Percentiles rank a stretch among this genome's conserved stretches.
Evolutionary conservation across 2,329 filamentous ascomycete species (phyloP).

Genomic region (Coccinonectria pachysandricola): DNA sequence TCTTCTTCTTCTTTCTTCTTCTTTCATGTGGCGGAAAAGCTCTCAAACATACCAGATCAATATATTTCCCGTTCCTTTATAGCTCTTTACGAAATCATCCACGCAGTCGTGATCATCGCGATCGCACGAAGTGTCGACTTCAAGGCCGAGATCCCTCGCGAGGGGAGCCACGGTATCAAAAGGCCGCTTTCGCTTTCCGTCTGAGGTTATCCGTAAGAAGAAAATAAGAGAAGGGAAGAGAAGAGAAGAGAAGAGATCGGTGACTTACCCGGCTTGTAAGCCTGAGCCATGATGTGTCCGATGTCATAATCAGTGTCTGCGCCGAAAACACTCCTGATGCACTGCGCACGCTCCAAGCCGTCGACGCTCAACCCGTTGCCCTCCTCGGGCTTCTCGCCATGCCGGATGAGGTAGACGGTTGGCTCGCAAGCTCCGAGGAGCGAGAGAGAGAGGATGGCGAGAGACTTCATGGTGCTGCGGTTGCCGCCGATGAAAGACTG

Average conservation of each 20-base stretch:
- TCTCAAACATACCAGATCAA: slow-evolving; percentile 42
- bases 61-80: slow-evolving; percentile 42
- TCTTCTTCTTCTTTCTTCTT: slow-evolving; percentile 1
- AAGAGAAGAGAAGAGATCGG: neutral
- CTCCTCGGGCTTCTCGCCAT: slow-evolving; percentile 50
- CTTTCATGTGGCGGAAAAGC: no score
- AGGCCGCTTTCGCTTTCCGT: slow-evolving; percentile 41
- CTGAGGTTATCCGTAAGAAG: no score
- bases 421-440: slow-evolving; percentile 21
- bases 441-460: slow-evolving; percentile 8
- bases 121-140: slow-evolving; percentile 44
- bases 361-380: slow-evolving; percentile 38
- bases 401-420: slow-evolving; percentile 52
- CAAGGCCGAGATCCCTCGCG: slow-evolving; percentile 42
- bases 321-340: slow-evolving; percentile 47
- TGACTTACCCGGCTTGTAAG: slow-evolving; percentile 33
- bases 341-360: slow-evolving; percentile 48
- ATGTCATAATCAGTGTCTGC: slow-evolving; percentile 41
- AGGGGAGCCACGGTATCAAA: slow-evolving; percentile 47
- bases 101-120: slow-evolving; percentile 47
- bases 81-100: slow-evolving; percentile 35
- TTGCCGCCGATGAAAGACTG: no score
- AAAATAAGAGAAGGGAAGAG: slow-evolving; percentile 1
- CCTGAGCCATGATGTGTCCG: slow-evolving; percentile 47
- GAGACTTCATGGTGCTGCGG: slow-evolving; percentile 14